Conservation (phyloP, 1,139 yeast species). For the Blastobotrys elegans region DNA sequence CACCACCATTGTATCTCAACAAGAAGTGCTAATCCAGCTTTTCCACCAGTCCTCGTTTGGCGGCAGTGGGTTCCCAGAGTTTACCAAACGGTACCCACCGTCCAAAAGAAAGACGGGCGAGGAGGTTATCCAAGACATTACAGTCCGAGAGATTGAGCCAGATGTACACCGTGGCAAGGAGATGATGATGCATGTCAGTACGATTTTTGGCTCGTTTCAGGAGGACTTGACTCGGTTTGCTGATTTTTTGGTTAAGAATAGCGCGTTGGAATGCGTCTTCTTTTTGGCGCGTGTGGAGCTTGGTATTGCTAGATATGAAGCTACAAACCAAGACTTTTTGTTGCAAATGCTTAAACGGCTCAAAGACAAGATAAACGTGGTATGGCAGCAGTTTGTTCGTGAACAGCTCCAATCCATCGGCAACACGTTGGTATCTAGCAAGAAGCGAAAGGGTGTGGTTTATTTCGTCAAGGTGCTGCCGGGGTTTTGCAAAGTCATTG, state of each 20-base stretch:
- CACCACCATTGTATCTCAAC: conserved; percentile 51
- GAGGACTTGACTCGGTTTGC: conserved; percentile 40
- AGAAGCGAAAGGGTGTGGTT: conserved; percentile 40
- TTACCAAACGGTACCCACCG: conserved; percentile 41
- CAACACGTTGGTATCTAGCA: conserved; percentile 45
- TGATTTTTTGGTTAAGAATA: conserved; percentile 33
- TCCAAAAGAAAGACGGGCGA: conserved; percentile 30
- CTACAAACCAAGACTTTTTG: conserved; percentile 65
- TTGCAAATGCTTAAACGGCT: conserved; percentile 49
- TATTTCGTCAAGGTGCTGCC: conserved; percentile 44
- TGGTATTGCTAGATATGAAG: conserved; percentile 36
- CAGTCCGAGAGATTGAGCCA: conserved; percentile 41
- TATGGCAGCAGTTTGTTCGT: conserved; percentile 59
- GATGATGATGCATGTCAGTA: conserved; percentile 47
- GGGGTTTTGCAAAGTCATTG: conserved; percentile 40
- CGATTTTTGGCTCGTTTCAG: conserved; percentile 52
- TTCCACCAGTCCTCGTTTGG: conserved; percentile 61
- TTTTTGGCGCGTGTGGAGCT: conserved; percentile 41
- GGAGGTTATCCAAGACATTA: conserved; percentile 25
- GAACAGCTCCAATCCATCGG: conserved; percentile 51
- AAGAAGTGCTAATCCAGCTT: conserved; percentile 56
- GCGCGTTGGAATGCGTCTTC: conserved; percentile 41
- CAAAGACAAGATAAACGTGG: conserved; percentile 46
- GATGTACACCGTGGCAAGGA: conserved; percentile 54
- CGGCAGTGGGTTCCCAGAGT: conserved; percentile 45